These are phyloP conservation scores for Psilocybe sp. DNA, from an alignment of 768 basidiomycete species.

Conservation along the genomic window DNA sequence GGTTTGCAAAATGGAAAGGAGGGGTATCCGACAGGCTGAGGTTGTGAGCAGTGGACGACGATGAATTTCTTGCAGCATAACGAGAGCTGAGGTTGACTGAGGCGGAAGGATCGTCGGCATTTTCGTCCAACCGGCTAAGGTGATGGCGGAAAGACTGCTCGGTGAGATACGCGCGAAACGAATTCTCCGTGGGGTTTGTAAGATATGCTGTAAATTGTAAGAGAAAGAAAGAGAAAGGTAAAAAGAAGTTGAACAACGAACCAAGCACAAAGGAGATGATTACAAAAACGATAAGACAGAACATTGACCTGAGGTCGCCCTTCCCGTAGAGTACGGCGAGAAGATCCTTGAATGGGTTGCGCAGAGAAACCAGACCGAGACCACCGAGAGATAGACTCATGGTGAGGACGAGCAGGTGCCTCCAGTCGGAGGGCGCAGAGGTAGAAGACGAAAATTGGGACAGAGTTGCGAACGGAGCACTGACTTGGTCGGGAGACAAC, in stretches of 20 bases:
- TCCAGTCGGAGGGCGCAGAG: constrained; percentile 35
- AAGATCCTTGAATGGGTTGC: constrained; percentile 50
- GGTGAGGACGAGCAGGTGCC: constrained; percentile 49
- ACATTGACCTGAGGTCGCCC: constrained; percentile 66
- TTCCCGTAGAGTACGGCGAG: constrained; percentile 49
- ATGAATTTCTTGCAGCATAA: constrained; percentile 22
- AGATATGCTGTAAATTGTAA: constrained; percentile 68
- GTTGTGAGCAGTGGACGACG: constrained; percentile 24
- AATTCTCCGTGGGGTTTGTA: constrained; percentile 91
- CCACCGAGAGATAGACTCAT: constrained; percentile 68
- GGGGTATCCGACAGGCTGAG: constrained; percentile 35
- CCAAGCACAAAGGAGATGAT: constrained; percentile 73
- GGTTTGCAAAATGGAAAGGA: constrained; percentile 86
- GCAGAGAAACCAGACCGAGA: constrained; percentile 57
- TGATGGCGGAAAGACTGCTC: constrained; percentile 96
- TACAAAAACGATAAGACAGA: constrained; percentile 66
- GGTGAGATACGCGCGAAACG: constrained; percentile 94
- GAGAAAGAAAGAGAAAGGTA: constrained; percentile 10
- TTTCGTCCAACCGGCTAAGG: constrained; percentile 79
- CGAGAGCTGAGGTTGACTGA: constrained; percentile 22
- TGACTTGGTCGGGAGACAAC: constrained; percentile 4
- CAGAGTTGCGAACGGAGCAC: constrained; percentile 19
- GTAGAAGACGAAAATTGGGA: constrained; percentile 12
- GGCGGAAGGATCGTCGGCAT: constrained; percentile 49
- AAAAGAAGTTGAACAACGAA: constrained; percentile 33